Percentiles rank a stretch among this genome's conserved stretches.
Conservation (phyloP, 768 basidiomycete genomes). For the Pleurotus pulmonarius region DNA sequence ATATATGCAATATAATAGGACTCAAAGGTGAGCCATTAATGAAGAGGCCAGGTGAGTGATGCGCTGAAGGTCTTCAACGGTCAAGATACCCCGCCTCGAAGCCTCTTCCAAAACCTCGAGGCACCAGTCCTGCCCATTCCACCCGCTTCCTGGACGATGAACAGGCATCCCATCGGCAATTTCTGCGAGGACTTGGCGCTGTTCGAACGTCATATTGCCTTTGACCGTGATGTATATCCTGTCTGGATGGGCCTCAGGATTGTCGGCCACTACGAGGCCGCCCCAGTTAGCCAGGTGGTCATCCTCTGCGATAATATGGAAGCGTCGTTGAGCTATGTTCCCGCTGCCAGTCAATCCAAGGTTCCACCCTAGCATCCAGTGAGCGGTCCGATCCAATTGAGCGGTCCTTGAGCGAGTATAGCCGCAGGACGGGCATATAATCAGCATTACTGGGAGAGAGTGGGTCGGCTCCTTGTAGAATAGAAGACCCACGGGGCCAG, state of each 20-base stretch:
- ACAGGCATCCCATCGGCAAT: not conserved
- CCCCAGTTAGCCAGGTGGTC: not conserved
- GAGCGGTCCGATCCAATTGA: not conserved
- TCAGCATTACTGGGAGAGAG: not conserved
- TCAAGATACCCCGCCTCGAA: not conserved
- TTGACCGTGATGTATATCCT: not conserved
- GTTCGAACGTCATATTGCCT: not conserved
- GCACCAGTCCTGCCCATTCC: not conserved
- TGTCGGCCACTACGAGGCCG: not conserved
- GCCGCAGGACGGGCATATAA: not conserved
- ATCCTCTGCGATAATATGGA: not conserved
- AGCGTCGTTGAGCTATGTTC: not conserved
- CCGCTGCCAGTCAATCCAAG: not conserved
- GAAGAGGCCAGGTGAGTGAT: too few species aligned
- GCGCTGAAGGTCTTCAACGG: not conserved
- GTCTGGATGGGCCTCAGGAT: not conserved
- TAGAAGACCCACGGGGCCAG: not conserved
- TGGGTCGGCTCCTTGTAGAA: not conserved
- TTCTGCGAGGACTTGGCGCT: not conserved
- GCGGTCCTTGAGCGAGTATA: not conserved
- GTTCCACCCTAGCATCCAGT: slow-evolving; percentile 1
- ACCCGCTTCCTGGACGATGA: not conserved
- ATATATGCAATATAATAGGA: too few species aligned
- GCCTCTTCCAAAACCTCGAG: not conserved
- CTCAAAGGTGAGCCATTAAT: too few species aligned